Evolutionary conservation across 441 rosid genomes (phyloP).

Genomic region (Pelargonium citronellum): DNA sequence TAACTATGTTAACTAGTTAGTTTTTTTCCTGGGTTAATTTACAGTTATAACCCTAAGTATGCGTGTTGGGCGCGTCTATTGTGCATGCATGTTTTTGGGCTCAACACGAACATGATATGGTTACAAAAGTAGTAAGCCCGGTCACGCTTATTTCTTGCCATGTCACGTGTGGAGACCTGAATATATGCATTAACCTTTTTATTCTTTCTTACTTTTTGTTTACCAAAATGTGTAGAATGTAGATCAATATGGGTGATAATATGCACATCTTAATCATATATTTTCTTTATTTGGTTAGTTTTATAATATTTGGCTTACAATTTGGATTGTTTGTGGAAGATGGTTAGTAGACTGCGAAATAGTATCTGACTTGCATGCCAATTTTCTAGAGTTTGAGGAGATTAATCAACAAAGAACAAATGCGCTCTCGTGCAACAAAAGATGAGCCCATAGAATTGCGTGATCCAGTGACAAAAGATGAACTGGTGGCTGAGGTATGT

Average conservation of each 20-base stretch:
- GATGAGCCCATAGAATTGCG: slow-evolving; percentile 69
- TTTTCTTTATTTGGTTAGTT: neutral
- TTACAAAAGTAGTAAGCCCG: no score
- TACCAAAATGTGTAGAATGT: neutral
- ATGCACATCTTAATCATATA: neutral
- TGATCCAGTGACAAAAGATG: slow-evolving; percentile 67
- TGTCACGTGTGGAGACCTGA: no score
- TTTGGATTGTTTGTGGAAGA: neutral
- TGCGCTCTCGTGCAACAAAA: slow-evolving; percentile 59
- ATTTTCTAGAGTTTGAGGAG: slow-evolving; percentile 51
- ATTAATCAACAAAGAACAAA: slow-evolving; percentile 49
- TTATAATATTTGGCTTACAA: neutral
- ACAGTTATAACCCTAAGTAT: no score
- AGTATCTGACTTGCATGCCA: slow-evolving; percentile 8
- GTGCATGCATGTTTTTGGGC: no score
- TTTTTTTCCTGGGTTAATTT: no score
- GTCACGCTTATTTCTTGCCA: no score
- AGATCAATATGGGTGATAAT: neutral
- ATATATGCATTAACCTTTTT: no score
- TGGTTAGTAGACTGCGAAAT: neutral
- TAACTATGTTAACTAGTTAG: no score
- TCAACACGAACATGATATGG: no score
- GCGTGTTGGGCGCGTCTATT: no score
- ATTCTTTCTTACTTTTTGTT: neutral
- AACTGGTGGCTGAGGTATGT: slow-evolving; percentile 64